Evolutionary conservation across 1,139 yeast genomes (phyloP), one percentile per base, ranked within the genome.

Genomic region (Kurtzmaniella quercitrusa): DNA sequence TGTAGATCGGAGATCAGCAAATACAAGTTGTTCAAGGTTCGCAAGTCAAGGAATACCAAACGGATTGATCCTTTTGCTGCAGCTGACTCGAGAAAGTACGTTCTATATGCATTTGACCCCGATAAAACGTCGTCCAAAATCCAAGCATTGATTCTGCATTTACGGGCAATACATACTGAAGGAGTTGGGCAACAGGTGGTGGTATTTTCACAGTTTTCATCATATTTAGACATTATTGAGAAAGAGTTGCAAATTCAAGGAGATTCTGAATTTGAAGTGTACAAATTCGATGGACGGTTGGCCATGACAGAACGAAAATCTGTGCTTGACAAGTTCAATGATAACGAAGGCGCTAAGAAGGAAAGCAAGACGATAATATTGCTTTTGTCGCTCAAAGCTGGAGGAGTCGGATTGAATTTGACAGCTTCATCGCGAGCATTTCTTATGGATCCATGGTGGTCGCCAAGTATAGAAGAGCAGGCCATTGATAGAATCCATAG

Each of bases 381-480:
- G 16, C 65, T 91, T 17, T 63, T 93, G 31, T 86, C 96, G 1
- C 67, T 91, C 48, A 91, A 89, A 60, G 95, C 98, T 0, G 98
- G 98, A 15, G 98, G 98, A 3, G 96, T 91, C 8, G 98, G 98
- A 0, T 71, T 93, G 50, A 93, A 93, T 57, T 68, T 93, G 48
- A 91, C 96, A 0, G 80, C 84, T 40, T 96, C 98, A 0, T 84
- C 88, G 0, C 75, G 80, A 38, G 98, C 95, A 8, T 90, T 83
- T 56, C 75, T 93, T 79, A 86, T 93, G 91, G 98, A 93, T 57
- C 98, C 98, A 0, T 93, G 96, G 95, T 93, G 98, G 98, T 86
- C 94, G 21, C 95, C 89, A 38, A 89, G 96, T 45, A 81, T 88
- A 37, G 98, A 93, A 57, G 89, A 88, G 38, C 98, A 93, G 62